Evolutionary conservation across 148 eudicot genomes (phyloP).

Genomic region (Spergularia bocconei): DNA sequence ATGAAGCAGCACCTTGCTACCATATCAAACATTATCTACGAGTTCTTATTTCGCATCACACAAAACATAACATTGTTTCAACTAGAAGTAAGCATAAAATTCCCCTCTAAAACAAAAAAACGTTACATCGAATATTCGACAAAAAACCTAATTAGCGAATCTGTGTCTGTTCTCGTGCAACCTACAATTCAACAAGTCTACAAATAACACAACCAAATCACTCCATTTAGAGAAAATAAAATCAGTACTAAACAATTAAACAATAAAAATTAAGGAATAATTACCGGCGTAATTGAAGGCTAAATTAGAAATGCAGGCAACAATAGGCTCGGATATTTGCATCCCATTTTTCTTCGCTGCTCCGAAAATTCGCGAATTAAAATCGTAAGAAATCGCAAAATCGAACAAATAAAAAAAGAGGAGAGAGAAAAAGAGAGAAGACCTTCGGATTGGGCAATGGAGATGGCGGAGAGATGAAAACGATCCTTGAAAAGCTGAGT

Average conservation of each 20-base stretch:
- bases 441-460: conserved; percentile 79
- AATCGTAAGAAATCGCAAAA: conserved; percentile 3
- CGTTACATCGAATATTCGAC: too few relatives aligned
- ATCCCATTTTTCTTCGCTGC: conserved; percentile 64
- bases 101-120: too few relatives aligned
- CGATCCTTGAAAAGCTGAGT: conserved; percentile 55
- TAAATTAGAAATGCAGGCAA: conserved; percentile 75
- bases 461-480: conserved; percentile 69
- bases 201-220: not conserved
- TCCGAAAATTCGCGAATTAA: conserved; percentile 9
- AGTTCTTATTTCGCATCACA: too few relatives aligned
- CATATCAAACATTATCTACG: too few relatives aligned
- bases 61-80: too few relatives aligned
- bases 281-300: conserved; percentile 88
- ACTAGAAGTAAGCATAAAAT: too few relatives aligned
- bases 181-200: not conserved
- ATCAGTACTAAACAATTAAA: too few relatives aligned
- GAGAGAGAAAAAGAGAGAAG: not conserved
- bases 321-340: conserved; percentile 69
- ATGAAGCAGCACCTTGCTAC: too few relatives aligned
- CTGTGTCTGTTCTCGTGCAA: not conserved
- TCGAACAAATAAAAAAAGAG: not conserved
- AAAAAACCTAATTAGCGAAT: too few relatives aligned
- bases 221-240: not conserved
- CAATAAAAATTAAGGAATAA: too few relatives aligned